These are phyloP conservation scores for Arthrobotrys conoides DNA, from an alignment of 2,329 filamentous ascomycete species.

Conservation along the genomic window DNA sequence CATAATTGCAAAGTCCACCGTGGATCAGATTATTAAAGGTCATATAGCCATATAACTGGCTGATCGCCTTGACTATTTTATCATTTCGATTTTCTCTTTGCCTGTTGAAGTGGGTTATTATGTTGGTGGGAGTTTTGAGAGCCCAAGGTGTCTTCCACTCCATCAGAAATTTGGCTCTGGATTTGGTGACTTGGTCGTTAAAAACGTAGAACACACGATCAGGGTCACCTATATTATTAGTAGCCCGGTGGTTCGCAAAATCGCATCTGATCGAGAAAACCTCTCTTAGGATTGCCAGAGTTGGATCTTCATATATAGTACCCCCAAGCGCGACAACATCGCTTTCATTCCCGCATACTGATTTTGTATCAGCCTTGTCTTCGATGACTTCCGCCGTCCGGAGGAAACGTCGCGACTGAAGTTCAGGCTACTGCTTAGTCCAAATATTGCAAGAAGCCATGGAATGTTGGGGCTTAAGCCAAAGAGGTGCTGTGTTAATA, in stretches of 20 bases:
- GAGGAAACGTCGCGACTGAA: not conserved
- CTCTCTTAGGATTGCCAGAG: not conserved
- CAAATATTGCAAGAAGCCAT: not conserved
- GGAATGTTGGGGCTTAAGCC: too few relatives aligned
- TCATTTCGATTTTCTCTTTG: not conserved
- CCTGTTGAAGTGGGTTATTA: not conserved
- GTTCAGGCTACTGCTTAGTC: not conserved
- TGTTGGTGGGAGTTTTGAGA: not conserved
- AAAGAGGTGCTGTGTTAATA: not conserved
- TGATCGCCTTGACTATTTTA: not conserved
- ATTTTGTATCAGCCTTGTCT: too few relatives aligned
- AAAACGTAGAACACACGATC: conserved; percentile 10
- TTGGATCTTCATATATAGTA: not conserved
- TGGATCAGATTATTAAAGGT: conserved; percentile 12
- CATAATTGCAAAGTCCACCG: not conserved
- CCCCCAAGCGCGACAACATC: not conserved
- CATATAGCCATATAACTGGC: conserved; percentile 18
- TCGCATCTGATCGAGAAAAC: not conserved
- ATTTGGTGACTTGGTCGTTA: not conserved
- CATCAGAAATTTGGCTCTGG: not conserved
- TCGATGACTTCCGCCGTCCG: too few relatives aligned
- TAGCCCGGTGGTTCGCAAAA: not conserved
- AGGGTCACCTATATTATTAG: conserved; percentile 1
- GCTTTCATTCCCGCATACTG: not conserved
- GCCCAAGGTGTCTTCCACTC: conserved; percentile 26